phyloP scores from a whole-genome alignment of 2,329 filamentous ascomycete genomes.

The Fonsecaea multimorphosa region DNA sequence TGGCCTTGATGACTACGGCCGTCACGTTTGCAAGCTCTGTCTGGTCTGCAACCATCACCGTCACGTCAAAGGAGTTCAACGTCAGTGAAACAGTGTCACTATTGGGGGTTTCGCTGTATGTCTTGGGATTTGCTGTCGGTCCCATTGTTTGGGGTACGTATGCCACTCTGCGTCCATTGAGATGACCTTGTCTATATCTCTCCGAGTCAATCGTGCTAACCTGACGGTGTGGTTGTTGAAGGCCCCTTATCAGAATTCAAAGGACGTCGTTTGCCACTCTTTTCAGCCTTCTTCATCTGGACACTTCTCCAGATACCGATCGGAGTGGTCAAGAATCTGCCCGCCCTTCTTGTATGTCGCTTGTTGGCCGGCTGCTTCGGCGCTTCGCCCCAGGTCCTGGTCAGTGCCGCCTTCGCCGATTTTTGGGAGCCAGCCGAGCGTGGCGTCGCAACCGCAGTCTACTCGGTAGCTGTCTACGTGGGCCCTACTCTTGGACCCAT shows the following conservation, averaged over 20 bases:
- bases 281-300: constrained; percentile 67
- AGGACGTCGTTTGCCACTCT: constrained; percentile 54
- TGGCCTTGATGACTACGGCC: constrained; percentile 47
- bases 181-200: background rate
- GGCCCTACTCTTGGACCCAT: constrained; percentile 58
- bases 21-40: constrained; percentile 53
- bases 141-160: constrained; percentile 49
- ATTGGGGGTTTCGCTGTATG: constrained; percentile 64
- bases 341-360: constrained; percentile 68
- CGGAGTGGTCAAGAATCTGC: constrained; percentile 68
- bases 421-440: constrained; percentile 65
- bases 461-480: constrained; percentile 54
- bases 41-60: constrained; percentile 24
- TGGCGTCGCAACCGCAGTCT: constrained; percentile 70
- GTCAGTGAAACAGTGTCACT: constrained; percentile 47
- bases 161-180: constrained; percentile 2
- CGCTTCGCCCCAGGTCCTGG: constrained; percentile 69
- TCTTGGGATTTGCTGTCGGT: constrained; percentile 64
- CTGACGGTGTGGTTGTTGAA: constrained; percentile 5
- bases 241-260: constrained; percentile 44
- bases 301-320: constrained; percentile 69
- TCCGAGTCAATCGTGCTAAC: constrained; percentile 13
- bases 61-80: constrained; percentile 37
- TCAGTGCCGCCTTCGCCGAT: constrained; percentile 71
- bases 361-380: constrained; percentile 58